These are phyloP conservation scores for Cladophialophora psammophila DNA, from an alignment of 2,329 filamentous ascomycete genomes.

Conservation along the genomic window DNA sequence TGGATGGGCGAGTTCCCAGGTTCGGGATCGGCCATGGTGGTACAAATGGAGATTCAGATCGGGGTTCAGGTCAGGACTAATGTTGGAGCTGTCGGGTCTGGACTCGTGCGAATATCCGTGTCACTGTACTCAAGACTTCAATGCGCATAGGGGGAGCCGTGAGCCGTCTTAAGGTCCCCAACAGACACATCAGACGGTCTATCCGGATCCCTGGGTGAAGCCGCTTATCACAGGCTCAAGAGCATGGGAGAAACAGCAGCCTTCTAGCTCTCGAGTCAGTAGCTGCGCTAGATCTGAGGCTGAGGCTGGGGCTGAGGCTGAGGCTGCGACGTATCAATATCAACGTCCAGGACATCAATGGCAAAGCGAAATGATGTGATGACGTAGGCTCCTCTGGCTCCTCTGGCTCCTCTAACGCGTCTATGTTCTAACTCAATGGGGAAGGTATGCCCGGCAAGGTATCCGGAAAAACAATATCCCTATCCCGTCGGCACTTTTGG, in stretches of 20 bases:
- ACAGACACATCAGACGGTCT: neutral
- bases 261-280: neutral
- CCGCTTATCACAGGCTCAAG: neutral
- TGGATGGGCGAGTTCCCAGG: conserved; percentile 6
- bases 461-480: too few relatives aligned
- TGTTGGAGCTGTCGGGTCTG: neutral
- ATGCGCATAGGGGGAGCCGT: neutral
- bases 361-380: neutral
- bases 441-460: too few relatives aligned
- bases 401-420: neutral
- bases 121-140: neutral
- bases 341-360: neutral
- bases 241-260: neutral
- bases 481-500: too few relatives aligned
- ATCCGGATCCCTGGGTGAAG: neutral
- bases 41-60: neutral
- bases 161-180: neutral
- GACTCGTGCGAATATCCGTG: neutral
- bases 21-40: conserved; percentile 24
- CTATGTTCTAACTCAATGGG: too few relatives aligned
- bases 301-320: neutral
- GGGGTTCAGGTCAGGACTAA: neutral
- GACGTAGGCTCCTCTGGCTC: conserved; percentile 2
- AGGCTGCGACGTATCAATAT: neutral
- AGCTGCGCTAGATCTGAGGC: neutral